phyloP scores from a whole-genome alignment of 2,329 filamentous ascomycete species.

The Colletotrichum higginsianum region DNA sequence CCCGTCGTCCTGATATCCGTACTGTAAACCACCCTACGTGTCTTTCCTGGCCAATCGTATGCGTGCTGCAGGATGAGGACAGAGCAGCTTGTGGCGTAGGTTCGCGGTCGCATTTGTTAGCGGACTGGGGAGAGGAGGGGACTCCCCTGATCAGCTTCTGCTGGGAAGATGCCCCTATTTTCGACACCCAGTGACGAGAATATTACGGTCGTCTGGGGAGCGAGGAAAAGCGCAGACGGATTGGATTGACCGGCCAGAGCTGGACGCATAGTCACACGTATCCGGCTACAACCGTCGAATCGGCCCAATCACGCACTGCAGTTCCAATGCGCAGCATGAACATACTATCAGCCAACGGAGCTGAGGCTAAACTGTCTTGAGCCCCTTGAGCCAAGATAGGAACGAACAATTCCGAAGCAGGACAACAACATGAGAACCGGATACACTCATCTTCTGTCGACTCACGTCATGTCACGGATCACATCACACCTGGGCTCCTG shows the following conservation, averaged over 20 bases:
- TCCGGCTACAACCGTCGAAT: slow-evolving; percentile 24
- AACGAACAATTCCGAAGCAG: background rate
- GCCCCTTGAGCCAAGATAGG: slow-evolving; percentile 9
- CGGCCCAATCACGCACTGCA: slow-evolving; percentile 12
- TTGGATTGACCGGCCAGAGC: slow-evolving; percentile 7
- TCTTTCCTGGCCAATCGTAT: slow-evolving; percentile 5
- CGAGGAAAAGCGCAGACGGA: slow-evolving; percentile 5
- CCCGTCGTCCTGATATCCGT: slow-evolving; percentile 30
- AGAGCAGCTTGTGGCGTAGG: slow-evolving; percentile 31
- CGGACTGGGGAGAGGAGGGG: slow-evolving; percentile 23
- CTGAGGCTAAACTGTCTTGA: slow-evolving; percentile 15
- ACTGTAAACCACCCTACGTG: slow-evolving; percentile 32
- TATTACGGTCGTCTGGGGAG: background rate
- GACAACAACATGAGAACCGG: slow-evolving; percentile 4
- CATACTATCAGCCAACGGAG: background rate
- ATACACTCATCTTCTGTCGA: background rate
- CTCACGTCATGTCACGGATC: slow-evolving; percentile 23
- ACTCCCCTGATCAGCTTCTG: slow-evolving; percentile 3
- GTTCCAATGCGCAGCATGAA: slow-evolving; percentile 11
- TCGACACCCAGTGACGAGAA: slow-evolving; percentile 22
- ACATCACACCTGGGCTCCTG: slow-evolving; percentile 7
- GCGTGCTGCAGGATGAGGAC: slow-evolving; percentile 13
- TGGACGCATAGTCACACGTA: slow-evolving; percentile 23
- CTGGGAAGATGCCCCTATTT: slow-evolving; percentile 39
- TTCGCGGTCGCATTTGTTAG: slow-evolving; percentile 14